Percentiles rank a stretch among this genome's conserved stretches.
Evolutionary conservation across 768 basidiomycete genomes (phyloP).

Genomic region (Podaxis rugospora): DNA sequence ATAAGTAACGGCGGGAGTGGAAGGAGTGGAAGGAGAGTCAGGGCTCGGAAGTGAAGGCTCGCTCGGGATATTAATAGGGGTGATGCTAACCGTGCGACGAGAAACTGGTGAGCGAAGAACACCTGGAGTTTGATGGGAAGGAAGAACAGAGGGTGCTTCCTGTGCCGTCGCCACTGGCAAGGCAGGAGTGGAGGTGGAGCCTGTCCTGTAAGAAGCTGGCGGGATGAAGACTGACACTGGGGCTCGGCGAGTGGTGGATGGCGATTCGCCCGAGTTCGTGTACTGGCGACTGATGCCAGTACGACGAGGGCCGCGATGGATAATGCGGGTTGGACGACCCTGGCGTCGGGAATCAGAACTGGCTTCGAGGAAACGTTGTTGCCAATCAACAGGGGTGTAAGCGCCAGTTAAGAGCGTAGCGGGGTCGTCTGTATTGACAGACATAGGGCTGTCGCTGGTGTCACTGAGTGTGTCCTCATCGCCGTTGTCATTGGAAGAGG

Average conservation of each 20-base stretch:
- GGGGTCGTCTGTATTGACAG: slow-evolving; percentile 37
- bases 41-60: slow-evolving; percentile 27
- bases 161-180: slow-evolving; percentile 14
- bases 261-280: slow-evolving; percentile 11
- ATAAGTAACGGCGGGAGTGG: slow-evolving; percentile 21
- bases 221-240: slow-evolving; percentile 18
- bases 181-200: slow-evolving; percentile 22
- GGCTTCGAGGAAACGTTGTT: slow-evolving; percentile 15
- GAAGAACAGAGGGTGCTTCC: slow-evolving; percentile 1
- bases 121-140: slow-evolving; percentile 7
- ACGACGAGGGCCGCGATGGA: slow-evolving; percentile 4
- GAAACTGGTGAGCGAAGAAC: slow-evolving; percentile 20
- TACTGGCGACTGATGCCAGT: slow-evolving; percentile 1
- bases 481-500: slow-evolving; percentile 39
- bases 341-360: slow-evolving; percentile 8
- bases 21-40: slow-evolving; percentile 22
- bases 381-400: slow-evolving; percentile 24
- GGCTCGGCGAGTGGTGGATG: not conserved
- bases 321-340: slow-evolving; percentile 11
- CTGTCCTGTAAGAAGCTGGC: slow-evolving; percentile 15
- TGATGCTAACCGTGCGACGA: slow-evolving; percentile 29
- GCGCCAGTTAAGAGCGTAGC: slow-evolving; percentile 33
- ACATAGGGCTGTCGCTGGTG: slow-evolving; percentile 40
- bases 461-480: slow-evolving; percentile 14
- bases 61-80: slow-evolving; percentile 29